Conservation (phyloP, 202 grass and related monocot genomes). For the Setaria viridis region DNA sequence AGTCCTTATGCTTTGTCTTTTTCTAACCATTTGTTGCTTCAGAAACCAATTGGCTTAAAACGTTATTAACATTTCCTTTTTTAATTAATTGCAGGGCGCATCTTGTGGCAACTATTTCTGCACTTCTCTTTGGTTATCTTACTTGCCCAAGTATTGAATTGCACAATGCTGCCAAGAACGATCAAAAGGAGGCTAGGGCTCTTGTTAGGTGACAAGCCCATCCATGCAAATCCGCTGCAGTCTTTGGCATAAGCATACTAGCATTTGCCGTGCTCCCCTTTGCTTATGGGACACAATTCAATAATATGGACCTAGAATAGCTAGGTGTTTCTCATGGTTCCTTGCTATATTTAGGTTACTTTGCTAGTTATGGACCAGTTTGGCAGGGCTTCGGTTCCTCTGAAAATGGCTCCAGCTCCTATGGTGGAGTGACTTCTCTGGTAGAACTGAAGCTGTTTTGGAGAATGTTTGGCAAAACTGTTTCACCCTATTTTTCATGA, state of each 20-base stretch:
- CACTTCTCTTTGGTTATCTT: constrained; percentile 68
- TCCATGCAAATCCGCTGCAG: constrained; percentile 68
- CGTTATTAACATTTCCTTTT: not conserved
- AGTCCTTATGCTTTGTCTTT: not conserved
- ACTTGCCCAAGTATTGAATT: constrained; percentile 64
- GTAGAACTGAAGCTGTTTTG: no score
- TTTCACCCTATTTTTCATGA: no score
- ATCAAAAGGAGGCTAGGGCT: constrained; percentile 58
- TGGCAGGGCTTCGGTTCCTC: no score
- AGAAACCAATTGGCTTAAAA: not conserved
- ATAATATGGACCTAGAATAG: constrained; percentile 47
- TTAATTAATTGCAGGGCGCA: constrained; percentile 61
- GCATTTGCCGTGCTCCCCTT: constrained; percentile 51
- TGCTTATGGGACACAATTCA: constrained; percentile 54
- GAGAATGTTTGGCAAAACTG: no score
- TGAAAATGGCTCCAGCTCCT: no score
- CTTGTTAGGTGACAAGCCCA: constrained; percentile 49
- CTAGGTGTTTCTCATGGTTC: no score
- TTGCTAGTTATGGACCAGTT: not conserved
- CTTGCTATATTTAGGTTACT: not conserved
- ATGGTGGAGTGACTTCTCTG: no score
- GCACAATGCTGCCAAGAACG: constrained; percentile 57
- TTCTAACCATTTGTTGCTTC: no score
- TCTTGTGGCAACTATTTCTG: constrained; percentile 65
- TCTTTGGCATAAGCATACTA: constrained; percentile 58